phyloP scores from a whole-genome alignment of 2,329 filamentous ascomycete species.

The Monilinia laxa region DNA sequence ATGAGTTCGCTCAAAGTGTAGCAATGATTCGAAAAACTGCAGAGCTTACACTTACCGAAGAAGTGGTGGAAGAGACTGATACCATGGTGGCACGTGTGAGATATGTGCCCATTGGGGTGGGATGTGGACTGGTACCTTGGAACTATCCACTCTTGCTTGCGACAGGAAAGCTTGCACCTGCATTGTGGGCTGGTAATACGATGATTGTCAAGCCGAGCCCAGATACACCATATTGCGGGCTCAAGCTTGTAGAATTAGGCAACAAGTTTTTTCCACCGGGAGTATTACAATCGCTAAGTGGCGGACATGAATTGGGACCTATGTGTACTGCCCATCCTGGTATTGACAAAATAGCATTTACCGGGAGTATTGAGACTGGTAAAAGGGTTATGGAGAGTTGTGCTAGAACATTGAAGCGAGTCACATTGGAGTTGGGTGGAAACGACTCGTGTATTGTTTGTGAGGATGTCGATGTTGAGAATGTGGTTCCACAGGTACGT shows the following conservation, averaged over 20 bases:
- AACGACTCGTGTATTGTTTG: conserved; percentile 56
- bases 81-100: conserved; percentile 44
- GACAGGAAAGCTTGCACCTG: conserved; percentile 50
- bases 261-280: conserved; percentile 51
- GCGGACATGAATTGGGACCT: conserved; percentile 52
- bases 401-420: conserved; percentile 50
- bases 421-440: conserved; percentile 47
- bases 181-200: conserved; percentile 52
- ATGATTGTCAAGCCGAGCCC: conserved; percentile 58
- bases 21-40: conserved; percentile 20
- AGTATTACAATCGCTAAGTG: conserved; percentile 47
- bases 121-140: conserved; percentile 59
- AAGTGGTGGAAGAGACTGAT: conserved; percentile 22
- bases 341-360: conserved; percentile 59
- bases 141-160: conserved; percentile 53
- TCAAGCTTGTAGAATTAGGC: conserved; percentile 54
- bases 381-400: conserved; percentile 49
- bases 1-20: conserved; percentile 25
- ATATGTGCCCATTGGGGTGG: conserved; percentile 49
- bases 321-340: conserved; percentile 53
- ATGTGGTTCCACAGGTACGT: conserved; percentile 41
- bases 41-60: conserved; percentile 18
- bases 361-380: conserved; percentile 53
- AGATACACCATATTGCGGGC: conserved; percentile 52
- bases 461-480: conserved; percentile 50